Evolutionary conservation across 2,329 filamentous ascomycete genomes (phyloP).

Genomic region (Myotisia sp.): DNA sequence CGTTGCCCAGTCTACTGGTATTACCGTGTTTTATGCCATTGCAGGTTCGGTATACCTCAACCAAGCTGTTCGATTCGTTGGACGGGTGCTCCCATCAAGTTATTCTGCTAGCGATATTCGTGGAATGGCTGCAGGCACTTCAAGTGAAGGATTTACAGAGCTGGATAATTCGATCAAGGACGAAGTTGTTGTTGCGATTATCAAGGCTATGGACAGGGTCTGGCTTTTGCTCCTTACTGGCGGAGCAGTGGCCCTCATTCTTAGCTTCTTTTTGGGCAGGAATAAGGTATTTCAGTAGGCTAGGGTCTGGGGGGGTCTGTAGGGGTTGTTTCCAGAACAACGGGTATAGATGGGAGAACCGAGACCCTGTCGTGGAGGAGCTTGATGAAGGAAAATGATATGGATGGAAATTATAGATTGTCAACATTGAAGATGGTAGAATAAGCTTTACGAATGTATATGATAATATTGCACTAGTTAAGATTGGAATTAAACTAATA

Average conservation of each 20-base stretch:
- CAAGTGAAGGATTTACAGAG: conserved; percentile 1
- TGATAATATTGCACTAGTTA: no score
- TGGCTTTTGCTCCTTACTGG: conserved; percentile 6
- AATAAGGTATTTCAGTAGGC: no score
- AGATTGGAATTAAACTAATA: no score
- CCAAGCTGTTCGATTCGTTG: conserved; percentile 1
- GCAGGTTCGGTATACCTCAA: conserved; percentile 1
- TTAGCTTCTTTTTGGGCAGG: conserved; percentile 4
- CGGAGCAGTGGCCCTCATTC: conserved; percentile 11
- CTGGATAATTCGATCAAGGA: neutral
- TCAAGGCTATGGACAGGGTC: conserved; percentile 1
- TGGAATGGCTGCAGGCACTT: conserved; percentile 2
- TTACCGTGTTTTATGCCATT: neutral
- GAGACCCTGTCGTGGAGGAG: no score
- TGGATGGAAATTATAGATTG: no score
- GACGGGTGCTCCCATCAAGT: neutral
- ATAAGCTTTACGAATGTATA: no score
- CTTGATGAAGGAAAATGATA: no score
- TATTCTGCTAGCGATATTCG: neutral
- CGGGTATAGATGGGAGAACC: no score
- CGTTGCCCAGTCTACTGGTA: conserved; percentile 2
- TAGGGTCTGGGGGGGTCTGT: no score
- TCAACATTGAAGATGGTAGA: no score
- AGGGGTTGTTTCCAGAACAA: no score
- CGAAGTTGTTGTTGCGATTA: conserved; percentile 2